Percentiles rank a stretch among this genome's conserved stretches.
These are phyloP conservation scores for Termitomyces sp. DNA, from an alignment of 768 basidiomycete genomes.

Conservation along the genomic window DNA sequence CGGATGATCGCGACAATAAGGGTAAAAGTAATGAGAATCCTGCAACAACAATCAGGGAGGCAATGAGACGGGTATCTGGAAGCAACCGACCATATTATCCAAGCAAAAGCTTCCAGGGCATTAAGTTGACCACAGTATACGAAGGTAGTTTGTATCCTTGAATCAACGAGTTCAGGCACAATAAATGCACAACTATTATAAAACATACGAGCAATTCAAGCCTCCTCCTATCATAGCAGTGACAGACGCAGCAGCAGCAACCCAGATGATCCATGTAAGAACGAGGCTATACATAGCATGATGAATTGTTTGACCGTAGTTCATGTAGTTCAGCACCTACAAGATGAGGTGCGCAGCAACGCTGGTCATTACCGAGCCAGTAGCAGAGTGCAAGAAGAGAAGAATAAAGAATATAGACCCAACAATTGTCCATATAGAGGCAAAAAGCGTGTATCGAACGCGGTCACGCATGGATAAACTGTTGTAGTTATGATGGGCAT, in stretches of 20 bases:
- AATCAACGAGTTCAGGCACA: not conserved
- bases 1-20: constrained; percentile 55
- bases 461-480: constrained; percentile 48
- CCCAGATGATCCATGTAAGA: constrained; percentile 77
- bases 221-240: constrained; percentile 64
- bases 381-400: constrained; percentile 47
- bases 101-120: constrained; percentile 69
- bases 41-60: constrained; percentile 19
- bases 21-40: constrained; percentile 60
- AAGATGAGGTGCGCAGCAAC: constrained; percentile 58
- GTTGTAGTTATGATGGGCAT: constrained; percentile 46
- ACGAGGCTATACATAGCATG: constrained; percentile 39
- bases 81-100: constrained; percentile 59
- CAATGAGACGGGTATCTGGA: not conserved
- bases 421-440: constrained; percentile 66
- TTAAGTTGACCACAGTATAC: constrained; percentile 74
- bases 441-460: constrained; percentile 62
- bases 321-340: constrained; percentile 31
- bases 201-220: constrained; percentile 57
- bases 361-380: constrained; percentile 48
- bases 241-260: constrained; percentile 64
- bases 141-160: constrained; percentile 35
- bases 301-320: constrained; percentile 3
- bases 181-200: not conserved
- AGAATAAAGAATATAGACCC: constrained; percentile 45